Base-by-base conservation (phyloP, 2,329 filamentous ascomycete species). In the Thermoascus crustaceus region DNA sequence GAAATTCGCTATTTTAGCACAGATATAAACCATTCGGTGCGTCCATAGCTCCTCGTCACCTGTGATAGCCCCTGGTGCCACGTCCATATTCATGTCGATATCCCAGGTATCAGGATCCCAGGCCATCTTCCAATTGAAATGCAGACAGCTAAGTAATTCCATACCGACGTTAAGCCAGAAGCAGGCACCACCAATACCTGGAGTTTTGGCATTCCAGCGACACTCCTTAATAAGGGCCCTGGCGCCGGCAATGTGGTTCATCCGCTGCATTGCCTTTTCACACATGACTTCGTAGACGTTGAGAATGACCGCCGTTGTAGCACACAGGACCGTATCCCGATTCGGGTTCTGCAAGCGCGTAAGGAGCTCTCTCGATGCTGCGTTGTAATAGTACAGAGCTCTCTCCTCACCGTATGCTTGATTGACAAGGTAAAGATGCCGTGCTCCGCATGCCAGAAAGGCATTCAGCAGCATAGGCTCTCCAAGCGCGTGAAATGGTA, bases 201-300 rank as follows among this genome's bases (percentile, higher is more conserved):
- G 74, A 22, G 83, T 83, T 42, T 71, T 76, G 0, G 85, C 85
- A 49, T 85, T 82, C 89, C 89, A 95, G 4, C 80, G 78, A 50
- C 87, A 94, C 54, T 94, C 86, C 42, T 86, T 85, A 50, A 95
- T 88, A 32, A 94, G 67, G 2, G 85, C 85, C 35, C 86, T 75
- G 7, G 86, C 85, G 4, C 86, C 86, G 0, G 83, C 81, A 46
- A 89, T 88, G 52, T 94, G 88, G 47, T 84, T 88, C 80, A 91
- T 89, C n/a, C 82, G 74, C 48, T 86, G 78, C 23, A 80, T 68
- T 4, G 82, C 78, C 46, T 77, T 77, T 53, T 89, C 83, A 32
- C 78, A 86, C 85, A 95, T 94, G 48, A 88, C 81, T 58, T 95
- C 87, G 61, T 93, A 95, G 3, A 94, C 83, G 48, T 94, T 89